These are phyloP conservation scores for Acorus gramineus DNA, from an alignment of 106 monocot species.

Conservation along the genomic window DNA sequence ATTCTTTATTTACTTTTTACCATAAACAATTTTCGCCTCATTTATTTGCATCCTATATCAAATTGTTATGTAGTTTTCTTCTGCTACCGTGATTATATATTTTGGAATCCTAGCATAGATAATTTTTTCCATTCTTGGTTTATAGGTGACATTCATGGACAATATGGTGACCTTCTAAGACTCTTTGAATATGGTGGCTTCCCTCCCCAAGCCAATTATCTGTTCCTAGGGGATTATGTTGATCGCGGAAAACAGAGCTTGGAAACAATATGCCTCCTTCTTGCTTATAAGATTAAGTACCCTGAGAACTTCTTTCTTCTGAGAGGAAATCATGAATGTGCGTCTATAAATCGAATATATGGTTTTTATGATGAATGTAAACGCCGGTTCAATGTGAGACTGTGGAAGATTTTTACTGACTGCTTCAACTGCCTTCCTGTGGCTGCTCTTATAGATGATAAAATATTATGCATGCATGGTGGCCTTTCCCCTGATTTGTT, in stretches of 20 bases:
- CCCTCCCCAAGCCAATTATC: conserved; percentile 42
- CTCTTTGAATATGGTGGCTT: conserved; percentile 48
- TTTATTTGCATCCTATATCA: too few species aligned
- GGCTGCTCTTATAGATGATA: conserved; percentile 46
- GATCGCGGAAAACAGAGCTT: conserved; percentile 40
- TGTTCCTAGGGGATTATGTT: conserved; percentile 43
- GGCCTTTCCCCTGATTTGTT: conserved; percentile 34
- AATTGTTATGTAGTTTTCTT: too few species aligned
- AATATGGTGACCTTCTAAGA: conserved; percentile 38
- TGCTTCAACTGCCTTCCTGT: conserved; percentile 45
- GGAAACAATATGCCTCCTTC: conserved; percentile 49
- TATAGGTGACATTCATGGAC: conserved; percentile 48
- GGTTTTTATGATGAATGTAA: conserved; percentile 54
- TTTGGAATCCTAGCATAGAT: too few species aligned
- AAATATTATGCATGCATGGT: conserved; percentile 47
- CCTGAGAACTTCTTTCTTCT: conserved; percentile 44
- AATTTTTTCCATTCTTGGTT: background rate
- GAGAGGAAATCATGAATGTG: conserved; percentile 45
- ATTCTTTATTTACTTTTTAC: too few species aligned
- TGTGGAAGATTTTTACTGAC: conserved; percentile 44
- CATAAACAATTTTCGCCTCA: too few species aligned
- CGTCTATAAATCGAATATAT: conserved; percentile 46
- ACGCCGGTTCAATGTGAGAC: conserved; percentile 39
- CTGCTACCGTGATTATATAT: too few species aligned
- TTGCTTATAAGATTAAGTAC: conserved; percentile 44